Conservation (phyloP, 306 rosid species). For the Dicorynia guianensis region DNA sequence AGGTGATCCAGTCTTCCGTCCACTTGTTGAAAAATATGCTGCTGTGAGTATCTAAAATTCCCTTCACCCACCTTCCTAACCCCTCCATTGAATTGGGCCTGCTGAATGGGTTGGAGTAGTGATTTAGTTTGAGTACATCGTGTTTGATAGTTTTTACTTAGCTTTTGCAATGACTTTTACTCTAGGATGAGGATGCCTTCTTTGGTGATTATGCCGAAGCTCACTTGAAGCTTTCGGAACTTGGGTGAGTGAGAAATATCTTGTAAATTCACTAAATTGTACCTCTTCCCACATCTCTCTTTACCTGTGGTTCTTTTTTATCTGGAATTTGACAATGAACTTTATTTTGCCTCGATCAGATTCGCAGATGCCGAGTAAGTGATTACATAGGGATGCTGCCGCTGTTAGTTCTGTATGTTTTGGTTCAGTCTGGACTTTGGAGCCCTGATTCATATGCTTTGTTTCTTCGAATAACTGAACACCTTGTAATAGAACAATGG, state of each 20-base stretch:
- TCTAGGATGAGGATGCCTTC: constrained; percentile 60
- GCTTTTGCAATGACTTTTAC: background rate
- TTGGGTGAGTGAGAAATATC: constrained; percentile 59
- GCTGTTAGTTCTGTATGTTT: too few relatives aligned
- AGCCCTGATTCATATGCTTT: background rate
- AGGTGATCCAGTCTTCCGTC: constrained; percentile 63
- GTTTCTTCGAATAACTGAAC: constrained; percentile 13
- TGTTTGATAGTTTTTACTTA: constrained; percentile 1
- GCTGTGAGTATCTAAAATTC: constrained; percentile 38
- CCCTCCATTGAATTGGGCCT: background rate
- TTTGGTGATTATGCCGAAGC: constrained; percentile 60
- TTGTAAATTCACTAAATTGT: too few relatives aligned
- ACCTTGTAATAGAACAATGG: background rate
- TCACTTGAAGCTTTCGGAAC: constrained; percentile 63
- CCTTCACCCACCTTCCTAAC: background rate
- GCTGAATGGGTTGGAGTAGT: background rate
- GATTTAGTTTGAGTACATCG: background rate
- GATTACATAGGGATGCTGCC: background rate
- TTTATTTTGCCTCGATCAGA: constrained; percentile 14
- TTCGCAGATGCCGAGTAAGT: constrained; percentile 39
- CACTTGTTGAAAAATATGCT: constrained; percentile 64
- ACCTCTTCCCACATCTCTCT: too few relatives aligned
- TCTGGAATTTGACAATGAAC: background rate
- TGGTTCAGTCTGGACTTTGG: too few relatives aligned
- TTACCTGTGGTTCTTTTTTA: too few relatives aligned